Evolutionary conservation across 2,329 filamentous ascomycete genomes (phyloP).

Genomic region (Aspergillus piperis): DNA sequence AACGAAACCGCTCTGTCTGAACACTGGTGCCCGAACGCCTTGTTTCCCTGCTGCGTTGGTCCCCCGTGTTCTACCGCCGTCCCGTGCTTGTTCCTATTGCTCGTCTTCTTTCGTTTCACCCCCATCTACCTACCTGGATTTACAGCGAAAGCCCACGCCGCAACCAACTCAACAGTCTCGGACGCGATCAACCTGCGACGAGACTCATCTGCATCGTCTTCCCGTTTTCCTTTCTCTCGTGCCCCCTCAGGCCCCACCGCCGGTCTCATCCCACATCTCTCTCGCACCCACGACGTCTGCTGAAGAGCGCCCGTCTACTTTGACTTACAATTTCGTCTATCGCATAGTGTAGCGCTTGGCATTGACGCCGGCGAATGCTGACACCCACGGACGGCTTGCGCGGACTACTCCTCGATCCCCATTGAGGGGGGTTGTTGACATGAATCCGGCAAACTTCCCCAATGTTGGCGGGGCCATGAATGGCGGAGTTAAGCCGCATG

Average conservation of each 20-base stretch:
- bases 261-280: neutral
- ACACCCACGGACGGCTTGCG: slow-evolving; percentile 29
- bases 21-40: slow-evolving; percentile 41
- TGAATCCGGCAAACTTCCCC: slow-evolving; percentile 46
- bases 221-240: neutral
- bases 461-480: slow-evolving; percentile 41
- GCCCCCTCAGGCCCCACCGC: slow-evolving; percentile 2
- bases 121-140: neutral
- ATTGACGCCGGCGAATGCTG: slow-evolving; percentile 39
- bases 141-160: slow-evolving; percentile 14
- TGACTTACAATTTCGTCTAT: neutral
- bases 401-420: slow-evolving; percentile 40
- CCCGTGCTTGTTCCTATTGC: neutral
- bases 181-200: slow-evolving; percentile 3
- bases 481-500: slow-evolving; percentile 34
- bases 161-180: slow-evolving; percentile 18
- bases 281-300: neutral
- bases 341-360: slow-evolving; percentile 13
- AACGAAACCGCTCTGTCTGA: slow-evolving; percentile 33
- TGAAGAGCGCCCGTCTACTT: neutral
- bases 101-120: slow-evolving; percentile 19
- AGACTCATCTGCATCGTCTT: neutral
- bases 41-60: slow-evolving; percentile 32
- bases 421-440: slow-evolving; percentile 41
- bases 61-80: slow-evolving; percentile 19